A percentile compares a stretch with the other conserved stretches of the same genome.
Evolutionary conservation across 73 alveolate species (phyloP).

Genomic region (Paramecium sexaurelia): DNA sequence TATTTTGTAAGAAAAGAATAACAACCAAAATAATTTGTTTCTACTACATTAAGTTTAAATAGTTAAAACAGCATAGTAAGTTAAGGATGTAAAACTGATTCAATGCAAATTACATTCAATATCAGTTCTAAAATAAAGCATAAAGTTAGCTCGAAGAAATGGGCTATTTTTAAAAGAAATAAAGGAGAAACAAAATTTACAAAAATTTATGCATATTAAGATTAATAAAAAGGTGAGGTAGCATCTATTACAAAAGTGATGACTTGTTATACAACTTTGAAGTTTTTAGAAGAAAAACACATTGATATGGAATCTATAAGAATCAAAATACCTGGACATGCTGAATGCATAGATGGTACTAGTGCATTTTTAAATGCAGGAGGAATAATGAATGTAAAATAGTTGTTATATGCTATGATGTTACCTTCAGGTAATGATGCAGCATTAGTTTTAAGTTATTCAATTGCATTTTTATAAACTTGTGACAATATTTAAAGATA

Average conservation of each 20-base stretch:
- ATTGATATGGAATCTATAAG: constrained; percentile 66
- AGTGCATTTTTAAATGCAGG: constrained; percentile 72
- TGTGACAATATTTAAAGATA: constrained; percentile 33
- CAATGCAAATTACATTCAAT: neutral
- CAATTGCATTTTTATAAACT: constrained; percentile 41
- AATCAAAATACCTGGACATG: constrained; percentile 72
- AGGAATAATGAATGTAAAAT: constrained; percentile 64
- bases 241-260: constrained; percentile 84
- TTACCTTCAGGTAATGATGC: constrained; percentile 90
- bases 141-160: neutral
- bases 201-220: neutral
- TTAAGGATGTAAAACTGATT: neutral
- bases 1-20: neutral
- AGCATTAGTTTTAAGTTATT: constrained; percentile 72
- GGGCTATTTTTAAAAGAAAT: neutral
- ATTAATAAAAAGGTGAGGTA: constrained; percentile 70
- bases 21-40: neutral
- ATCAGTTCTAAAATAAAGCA: neutral
- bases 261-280: constrained; percentile 70
- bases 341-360: constrained; percentile 78
- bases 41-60: neutral
- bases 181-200: neutral
- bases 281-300: constrained; percentile 61
- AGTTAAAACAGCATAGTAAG: neutral
- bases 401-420: constrained; percentile 79